A percentile compares a stretch with the other conserved stretches of the same genome.
Conservation (phyloP, 371 early-diverging fungal species). For the Mortierella polycephala region DNA sequence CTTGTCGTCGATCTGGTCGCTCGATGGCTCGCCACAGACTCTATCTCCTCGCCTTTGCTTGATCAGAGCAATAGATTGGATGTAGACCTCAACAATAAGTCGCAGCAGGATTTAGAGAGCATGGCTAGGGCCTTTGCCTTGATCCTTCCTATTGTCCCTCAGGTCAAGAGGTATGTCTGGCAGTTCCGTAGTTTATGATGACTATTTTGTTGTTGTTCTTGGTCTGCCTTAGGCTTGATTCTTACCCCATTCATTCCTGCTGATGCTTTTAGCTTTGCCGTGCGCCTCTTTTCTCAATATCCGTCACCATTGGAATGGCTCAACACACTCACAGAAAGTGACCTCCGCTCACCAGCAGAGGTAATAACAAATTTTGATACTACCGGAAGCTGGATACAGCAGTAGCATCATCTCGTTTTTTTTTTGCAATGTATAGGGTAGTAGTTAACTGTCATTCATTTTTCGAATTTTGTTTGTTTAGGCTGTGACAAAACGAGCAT, state of each 20-base stretch:
- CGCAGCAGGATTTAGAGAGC: slow-evolving; percentile 43
- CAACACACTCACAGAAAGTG: slow-evolving; percentile 53
- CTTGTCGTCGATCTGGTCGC: slow-evolving; percentile 84
- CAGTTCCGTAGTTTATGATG: neutral
- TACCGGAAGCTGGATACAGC: neutral
- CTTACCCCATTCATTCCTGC: neutral
- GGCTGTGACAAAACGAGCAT: slow-evolving; percentile 52
- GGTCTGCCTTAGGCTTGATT: too few relatives aligned
- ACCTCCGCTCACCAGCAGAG: slow-evolving; percentile 27
- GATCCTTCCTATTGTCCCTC: slow-evolving; percentile 79
- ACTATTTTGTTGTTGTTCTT: slow-evolving; percentile 1
- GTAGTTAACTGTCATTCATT: neutral
- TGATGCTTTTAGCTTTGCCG: slow-evolving; percentile 61
- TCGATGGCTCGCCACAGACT: slow-evolving; percentile 75
- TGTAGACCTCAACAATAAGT: slow-evolving; percentile 56
- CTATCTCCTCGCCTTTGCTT: slow-evolving; percentile 56
- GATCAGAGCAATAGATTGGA: slow-evolving; percentile 29
- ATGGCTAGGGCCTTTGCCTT: slow-evolving; percentile 72
- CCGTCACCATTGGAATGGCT: slow-evolving; percentile 66
- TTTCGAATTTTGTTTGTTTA: neutral
- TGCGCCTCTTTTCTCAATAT: slow-evolving; percentile 66
- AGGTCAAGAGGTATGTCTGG: slow-evolving; percentile 69
- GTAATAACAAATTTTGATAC: slow-evolving; percentile 5
- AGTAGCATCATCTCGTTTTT: neutral
- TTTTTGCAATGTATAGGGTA: too few relatives aligned